Evolutionary conservation across 2,329 filamentous ascomycete genomes (phyloP).

Genomic region (Trichoderma koningii): DNA sequence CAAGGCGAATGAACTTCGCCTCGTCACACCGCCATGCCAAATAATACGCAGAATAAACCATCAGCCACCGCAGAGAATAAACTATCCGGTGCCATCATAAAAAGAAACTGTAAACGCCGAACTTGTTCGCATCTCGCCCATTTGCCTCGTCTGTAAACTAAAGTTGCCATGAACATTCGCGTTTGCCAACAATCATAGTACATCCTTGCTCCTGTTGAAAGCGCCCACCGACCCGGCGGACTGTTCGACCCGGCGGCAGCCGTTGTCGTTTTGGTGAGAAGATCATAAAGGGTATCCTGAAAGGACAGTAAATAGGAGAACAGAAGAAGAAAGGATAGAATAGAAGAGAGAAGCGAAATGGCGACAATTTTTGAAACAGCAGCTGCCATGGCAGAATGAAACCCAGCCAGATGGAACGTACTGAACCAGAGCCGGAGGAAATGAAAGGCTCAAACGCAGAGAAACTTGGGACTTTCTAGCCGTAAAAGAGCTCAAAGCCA

Average conservation of each 20-base stretch:
- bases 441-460: not conserved
- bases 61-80: constrained; percentile 6
- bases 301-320: constrained; percentile 12
- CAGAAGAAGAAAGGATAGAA: constrained; percentile 1
- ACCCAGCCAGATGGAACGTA: not conserved
- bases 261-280: constrained; percentile 14
- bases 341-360: not conserved
- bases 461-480: constrained; percentile 32
- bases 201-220: constrained; percentile 26
- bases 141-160: constrained; percentile 28
- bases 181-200: constrained; percentile 30
- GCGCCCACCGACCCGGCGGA: not conserved
- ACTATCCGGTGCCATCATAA: constrained; percentile 5
- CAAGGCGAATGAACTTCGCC: not conserved
- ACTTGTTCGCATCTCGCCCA: constrained; percentile 31
- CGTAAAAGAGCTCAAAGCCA: constrained; percentile 44
- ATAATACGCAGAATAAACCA: constrained; percentile 1
- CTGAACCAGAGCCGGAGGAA: not conserved
- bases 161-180: constrained; percentile 30
- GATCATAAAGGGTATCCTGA: constrained; percentile 25
- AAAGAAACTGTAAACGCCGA: constrained; percentile 33
- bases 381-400: not conserved
- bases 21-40: constrained; percentile 15
- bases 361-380: not conserved
- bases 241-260: not conserved